Evolutionary conservation across 768 basidiomycete genomes (phyloP), one percentile per base, ranked within the genome.

Genomic region (Phylloporus rhodoxanthus): DNA sequence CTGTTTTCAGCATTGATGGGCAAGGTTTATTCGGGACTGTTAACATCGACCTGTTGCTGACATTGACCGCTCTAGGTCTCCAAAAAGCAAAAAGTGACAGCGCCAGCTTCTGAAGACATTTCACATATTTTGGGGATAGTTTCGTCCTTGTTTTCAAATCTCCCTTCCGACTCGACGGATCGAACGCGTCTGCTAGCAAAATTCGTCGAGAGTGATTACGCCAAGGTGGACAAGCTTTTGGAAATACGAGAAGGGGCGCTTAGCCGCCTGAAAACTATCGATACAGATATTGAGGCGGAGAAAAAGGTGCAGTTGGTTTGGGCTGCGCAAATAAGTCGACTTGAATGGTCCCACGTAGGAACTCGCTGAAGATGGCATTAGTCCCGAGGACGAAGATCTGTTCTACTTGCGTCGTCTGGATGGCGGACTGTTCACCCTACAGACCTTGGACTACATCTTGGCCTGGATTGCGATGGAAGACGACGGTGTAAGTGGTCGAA

Each of bases 391-490:
- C 51, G 83, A 87, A 57, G 85, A 90, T 26, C 56, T 77, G 15
- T 87, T 84, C 75, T 97, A 98, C 71, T 71, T 96, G n/a, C 81
- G 84, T 28, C 79, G 87, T 47, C 69, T 98, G 30, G 92, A 96
- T 50, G 82, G 84, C 2, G 96, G 96, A 0, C 68, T 96, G 38
- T 92, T 88, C 62, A 87, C 85, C 2, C 68, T 98, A 8, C 95
- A 98, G 61, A 91, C 85, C 15, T 79, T 91, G 34, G 95, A 98
- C 66, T 97, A 94, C 58, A 87, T 97, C 52, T 69, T 97, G 33
- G 92, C 88, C 5, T 99, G 96, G 96, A 69, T 97, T 23, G 78
- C 82, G 48, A 94, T 97, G 93, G 96, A 99, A 69, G 95, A 98
- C 58, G 95, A 98, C 59, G 96, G 95, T 32, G 96, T 96, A 71